Evolutionary conservation across 2,329 filamentous ascomycete species (phyloP).

Genomic region (Harringtonia aguacate): DNA sequence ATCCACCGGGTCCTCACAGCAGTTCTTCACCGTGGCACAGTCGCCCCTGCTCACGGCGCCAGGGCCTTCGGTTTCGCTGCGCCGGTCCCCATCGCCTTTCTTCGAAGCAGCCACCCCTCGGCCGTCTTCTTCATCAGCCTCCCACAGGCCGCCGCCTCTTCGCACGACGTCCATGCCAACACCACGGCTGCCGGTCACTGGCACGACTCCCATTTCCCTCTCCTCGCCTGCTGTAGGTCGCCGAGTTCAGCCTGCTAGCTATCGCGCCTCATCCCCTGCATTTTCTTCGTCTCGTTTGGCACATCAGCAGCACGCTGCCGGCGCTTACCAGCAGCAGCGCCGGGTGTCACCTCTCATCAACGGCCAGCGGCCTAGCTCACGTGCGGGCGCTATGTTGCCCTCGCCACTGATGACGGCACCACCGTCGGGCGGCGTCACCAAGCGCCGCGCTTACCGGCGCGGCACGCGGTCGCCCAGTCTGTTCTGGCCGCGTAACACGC

Average conservation of each 20-base stretch:
- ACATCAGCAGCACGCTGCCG: neutral
- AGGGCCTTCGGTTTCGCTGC: neutral
- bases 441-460: conserved; percentile 23
- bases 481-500: conserved; percentile 37
- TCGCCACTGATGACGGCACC: conserved; percentile 26
- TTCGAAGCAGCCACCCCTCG: neutral
- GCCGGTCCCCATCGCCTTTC: conserved; percentile 10
- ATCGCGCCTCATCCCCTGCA: conserved; percentile 7
- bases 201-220: conserved; percentile 19
- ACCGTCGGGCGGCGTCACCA: conserved; percentile 8
- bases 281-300: neutral
- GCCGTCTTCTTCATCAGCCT: neutral
- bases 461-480: conserved; percentile 45
- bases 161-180: conserved; percentile 42
- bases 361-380: conserved; percentile 17
- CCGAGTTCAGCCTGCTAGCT: conserved; percentile 33
- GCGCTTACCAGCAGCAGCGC: conserved; percentile 20
- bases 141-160: conserved; percentile 34
- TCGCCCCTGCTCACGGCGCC: conserved; percentile 22
- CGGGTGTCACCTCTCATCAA: conserved; percentile 25
- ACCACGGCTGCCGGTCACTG: conserved; percentile 9
- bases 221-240: conserved; percentile 28
- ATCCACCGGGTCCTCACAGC: conserved; percentile 20
- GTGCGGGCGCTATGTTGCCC: conserved; percentile 13
- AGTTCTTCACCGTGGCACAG: conserved; percentile 23